A percentile compares a stretch with the other conserved stretches of the same genome.
Evolutionary conservation across 2,329 filamentous ascomycete genomes (phyloP).

Genomic region (Endothia cerciana): DNA sequence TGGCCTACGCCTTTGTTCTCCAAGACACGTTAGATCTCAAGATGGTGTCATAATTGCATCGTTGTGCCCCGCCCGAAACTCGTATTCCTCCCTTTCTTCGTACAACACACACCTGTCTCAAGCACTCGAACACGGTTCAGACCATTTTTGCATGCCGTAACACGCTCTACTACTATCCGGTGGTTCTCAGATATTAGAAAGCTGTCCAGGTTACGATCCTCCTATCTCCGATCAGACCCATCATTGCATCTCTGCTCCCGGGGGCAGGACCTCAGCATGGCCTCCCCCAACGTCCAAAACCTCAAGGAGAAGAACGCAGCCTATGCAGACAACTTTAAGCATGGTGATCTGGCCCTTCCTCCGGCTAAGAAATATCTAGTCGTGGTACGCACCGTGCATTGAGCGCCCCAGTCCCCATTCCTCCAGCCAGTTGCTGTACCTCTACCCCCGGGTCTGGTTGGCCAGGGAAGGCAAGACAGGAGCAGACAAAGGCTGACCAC

Average conservation of each 20-base stretch:
- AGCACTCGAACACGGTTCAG: too few relatives aligned
- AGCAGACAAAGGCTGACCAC: not conserved
- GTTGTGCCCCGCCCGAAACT: not conserved
- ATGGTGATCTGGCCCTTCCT: conserved; percentile 68
- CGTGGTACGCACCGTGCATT: conserved; percentile 44
- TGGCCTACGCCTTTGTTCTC: not conserved
- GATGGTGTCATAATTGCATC: conserved; percentile 10
- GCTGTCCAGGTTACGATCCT: not conserved
- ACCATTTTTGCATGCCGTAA: too few relatives aligned
- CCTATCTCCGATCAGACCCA: not conserved
- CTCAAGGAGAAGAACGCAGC: conserved; percentile 35
- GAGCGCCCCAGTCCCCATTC: not conserved
- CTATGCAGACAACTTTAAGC: conserved; percentile 54
- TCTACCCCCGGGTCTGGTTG: too few relatives aligned
- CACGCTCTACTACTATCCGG: too few relatives aligned
- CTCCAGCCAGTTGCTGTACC: too few relatives aligned
- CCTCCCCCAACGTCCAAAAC: conserved; percentile 35
- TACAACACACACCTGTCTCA: too few relatives aligned
- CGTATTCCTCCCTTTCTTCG: not conserved
- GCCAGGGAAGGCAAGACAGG: conserved; percentile 31
- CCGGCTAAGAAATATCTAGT: conserved; percentile 71
- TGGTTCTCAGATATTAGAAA: not conserved
- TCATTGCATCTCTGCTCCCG: not conserved
- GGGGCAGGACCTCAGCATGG: conserved; percentile 23
- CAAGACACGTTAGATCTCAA: too few relatives aligned